Conservation (phyloP, 179 eudicot species). For the Carnegiea gigantea region DNA sequence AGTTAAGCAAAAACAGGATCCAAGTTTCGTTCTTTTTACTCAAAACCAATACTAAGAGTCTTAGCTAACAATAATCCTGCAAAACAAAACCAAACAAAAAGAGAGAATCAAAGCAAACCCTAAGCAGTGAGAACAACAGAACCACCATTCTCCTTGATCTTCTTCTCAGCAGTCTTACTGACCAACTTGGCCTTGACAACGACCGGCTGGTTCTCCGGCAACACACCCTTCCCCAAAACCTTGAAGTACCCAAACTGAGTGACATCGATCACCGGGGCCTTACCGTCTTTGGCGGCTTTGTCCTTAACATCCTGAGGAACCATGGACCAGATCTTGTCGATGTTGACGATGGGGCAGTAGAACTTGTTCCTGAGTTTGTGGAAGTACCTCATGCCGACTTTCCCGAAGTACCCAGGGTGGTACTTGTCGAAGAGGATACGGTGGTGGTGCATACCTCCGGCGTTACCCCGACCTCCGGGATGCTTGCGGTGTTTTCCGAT, state of each 20-base stretch:
- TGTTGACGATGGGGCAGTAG: constrained; percentile 52
- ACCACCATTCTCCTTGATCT: constrained; percentile 62
- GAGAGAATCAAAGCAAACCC: neutral
- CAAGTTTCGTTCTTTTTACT: constrained; percentile 3
- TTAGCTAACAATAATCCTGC: neutral
- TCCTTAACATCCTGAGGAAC: constrained; percentile 45
- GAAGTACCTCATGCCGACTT: constrained; percentile 68
- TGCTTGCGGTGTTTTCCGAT: constrained; percentile 67
- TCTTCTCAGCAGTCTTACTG: constrained; percentile 66
- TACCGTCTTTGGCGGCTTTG: constrained; percentile 36
- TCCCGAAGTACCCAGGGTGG: constrained; percentile 72
- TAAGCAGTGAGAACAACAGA: constrained; percentile 67
- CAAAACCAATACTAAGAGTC: neutral
- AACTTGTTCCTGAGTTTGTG: constrained; percentile 63
- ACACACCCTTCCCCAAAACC: constrained; percentile 56
- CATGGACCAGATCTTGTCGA: constrained; percentile 53
- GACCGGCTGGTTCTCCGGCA: constrained; percentile 38
- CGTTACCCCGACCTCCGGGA: constrained; percentile 75
- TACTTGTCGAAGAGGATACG: constrained; percentile 71
- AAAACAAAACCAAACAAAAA: neutral
- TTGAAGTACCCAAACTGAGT: constrained; percentile 61
- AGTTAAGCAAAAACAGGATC: neutral
- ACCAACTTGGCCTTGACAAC: constrained; percentile 60
- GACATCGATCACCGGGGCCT: constrained; percentile 49
- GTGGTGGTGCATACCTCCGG: constrained; percentile 79